A percentile compares a stretch with the other conserved stretches of the same genome.
These are phyloP conservation scores for Aristolochia californica DNA, from an alignment of 164 flowering plant species.

Conservation along the genomic window DNA sequence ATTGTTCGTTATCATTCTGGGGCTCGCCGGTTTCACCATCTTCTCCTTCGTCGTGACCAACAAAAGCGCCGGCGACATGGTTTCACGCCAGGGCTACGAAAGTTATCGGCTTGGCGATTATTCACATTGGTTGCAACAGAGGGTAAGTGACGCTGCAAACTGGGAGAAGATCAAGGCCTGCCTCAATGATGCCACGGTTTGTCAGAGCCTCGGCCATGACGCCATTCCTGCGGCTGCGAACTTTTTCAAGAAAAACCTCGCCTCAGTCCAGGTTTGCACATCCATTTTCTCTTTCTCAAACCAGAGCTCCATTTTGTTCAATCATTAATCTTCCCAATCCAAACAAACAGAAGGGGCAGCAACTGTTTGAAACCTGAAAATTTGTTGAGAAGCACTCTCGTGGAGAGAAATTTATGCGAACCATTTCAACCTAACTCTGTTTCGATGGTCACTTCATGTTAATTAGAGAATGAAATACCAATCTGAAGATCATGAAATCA, in stretches of 20 bases:
- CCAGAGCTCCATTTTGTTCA: too few species aligned
- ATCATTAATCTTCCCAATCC: too few species aligned
- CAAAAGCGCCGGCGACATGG: conserved; percentile 25
- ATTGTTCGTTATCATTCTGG: conserved; percentile 28
- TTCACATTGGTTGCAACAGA: conserved; percentile 45
- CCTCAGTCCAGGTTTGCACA: conserved; percentile 34
- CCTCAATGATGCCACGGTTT: conserved; percentile 34
- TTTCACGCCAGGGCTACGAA: conserved; percentile 29
- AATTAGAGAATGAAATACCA: too few species aligned
- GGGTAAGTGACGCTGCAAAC: conserved; percentile 25
- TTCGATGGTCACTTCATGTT: too few species aligned
- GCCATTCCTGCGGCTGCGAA: conserved; percentile 2
- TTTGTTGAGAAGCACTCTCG: background rate
- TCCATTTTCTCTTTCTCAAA: too few species aligned
- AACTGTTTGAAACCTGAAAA: background rate
- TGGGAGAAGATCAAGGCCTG: conserved; percentile 48
- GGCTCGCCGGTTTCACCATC: conserved; percentile 28
- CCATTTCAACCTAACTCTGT: too few species aligned
- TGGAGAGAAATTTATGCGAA: background rate
- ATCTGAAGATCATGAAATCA: too few species aligned
- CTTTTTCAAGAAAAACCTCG: conserved; percentile 17
- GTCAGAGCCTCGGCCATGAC: conserved; percentile 10
- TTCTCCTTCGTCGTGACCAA: conserved; percentile 47
- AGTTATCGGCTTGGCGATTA: conserved; percentile 44
- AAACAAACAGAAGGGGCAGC: too few species aligned